Conservation (phyloP, 352 stramenopile species). For the Phytophthora sp. region DNA sequence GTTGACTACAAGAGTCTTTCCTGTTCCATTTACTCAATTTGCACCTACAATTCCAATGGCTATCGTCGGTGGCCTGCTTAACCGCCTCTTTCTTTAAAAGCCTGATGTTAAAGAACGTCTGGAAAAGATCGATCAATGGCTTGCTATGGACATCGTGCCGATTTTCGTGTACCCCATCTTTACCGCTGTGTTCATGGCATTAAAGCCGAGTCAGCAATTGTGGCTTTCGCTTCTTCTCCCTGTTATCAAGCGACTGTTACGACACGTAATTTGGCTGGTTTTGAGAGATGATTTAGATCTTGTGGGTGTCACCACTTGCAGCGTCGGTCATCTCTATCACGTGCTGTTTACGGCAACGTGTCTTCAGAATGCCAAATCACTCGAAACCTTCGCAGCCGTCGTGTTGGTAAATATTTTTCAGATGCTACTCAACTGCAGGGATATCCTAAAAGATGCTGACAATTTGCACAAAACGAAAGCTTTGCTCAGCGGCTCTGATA, state of each 20-base stretch:
- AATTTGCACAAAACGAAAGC: background rate
- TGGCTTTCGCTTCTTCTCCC: constrained; percentile 40
- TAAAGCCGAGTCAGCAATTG: constrained; percentile 26
- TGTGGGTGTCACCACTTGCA: constrained; percentile 9
- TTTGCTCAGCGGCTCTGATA: background rate
- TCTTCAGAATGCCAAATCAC: constrained; percentile 48
- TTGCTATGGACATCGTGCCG: constrained; percentile 13
- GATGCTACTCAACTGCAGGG: constrained; percentile 21
- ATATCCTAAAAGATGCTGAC: constrained; percentile 1
- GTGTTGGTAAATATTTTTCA: constrained; percentile 22
- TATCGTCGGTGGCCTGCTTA: constrained; percentile 1
- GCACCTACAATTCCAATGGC: constrained; percentile 18
- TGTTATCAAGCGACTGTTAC: constrained; percentile 34
- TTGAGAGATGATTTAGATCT: constrained; percentile 27
- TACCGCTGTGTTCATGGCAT: constrained; percentile 33
- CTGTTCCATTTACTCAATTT: constrained; percentile 35
- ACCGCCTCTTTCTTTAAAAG: background rate
- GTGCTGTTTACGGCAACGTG: constrained; percentile 42
- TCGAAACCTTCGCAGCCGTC: constrained; percentile 26
- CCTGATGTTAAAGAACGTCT: constrained; percentile 2
- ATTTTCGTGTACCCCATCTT: constrained; percentile 39
- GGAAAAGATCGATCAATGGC: constrained; percentile 8
- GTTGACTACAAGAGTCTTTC: constrained; percentile 24
- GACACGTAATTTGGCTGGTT: constrained; percentile 15
- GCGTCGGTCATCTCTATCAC: constrained; percentile 41